phyloP scores from a whole-genome alignment of 2,329 filamentous ascomycete genomes.

The Microthyrium microscopicum region DNA sequence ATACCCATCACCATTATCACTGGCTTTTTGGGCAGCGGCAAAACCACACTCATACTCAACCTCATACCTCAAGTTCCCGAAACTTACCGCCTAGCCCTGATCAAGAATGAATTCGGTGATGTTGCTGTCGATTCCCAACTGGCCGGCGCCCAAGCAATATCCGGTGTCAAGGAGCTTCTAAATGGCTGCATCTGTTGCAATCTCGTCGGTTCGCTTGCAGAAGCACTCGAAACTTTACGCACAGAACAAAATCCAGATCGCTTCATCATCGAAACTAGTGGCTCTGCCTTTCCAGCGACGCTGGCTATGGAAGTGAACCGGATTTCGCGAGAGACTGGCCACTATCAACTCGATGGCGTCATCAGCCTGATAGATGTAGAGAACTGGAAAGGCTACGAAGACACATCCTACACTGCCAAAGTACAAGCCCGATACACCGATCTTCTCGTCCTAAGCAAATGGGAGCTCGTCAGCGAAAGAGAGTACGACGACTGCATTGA shows the following conservation, averaged over 20 bases:
- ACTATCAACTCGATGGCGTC: conserved; percentile 70
- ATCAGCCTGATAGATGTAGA: conserved; percentile 84
- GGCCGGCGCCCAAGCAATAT: conserved; percentile 64
- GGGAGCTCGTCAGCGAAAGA: conserved; percentile 60
- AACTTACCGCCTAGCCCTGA: conserved; percentile 77
- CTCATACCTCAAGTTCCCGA: conserved; percentile 79
- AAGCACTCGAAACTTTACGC: conserved; percentile 61
- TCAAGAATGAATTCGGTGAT: conserved; percentile 98
- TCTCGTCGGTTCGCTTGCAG: conserved; percentile 75
- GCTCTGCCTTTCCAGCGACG: conserved; percentile 68
- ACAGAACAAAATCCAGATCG: conserved; percentile 47
- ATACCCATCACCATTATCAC: conserved; percentile 91
- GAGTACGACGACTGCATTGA: conserved; percentile 65
- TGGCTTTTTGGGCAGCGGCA: conserved; percentile 75
- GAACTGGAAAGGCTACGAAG: conserved; percentile 88
- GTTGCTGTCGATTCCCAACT: conserved; percentile 86
- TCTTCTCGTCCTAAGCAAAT: conserved; percentile 84
- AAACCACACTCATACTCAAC: conserved; percentile 87
- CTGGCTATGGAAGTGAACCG: conserved; percentile 82
- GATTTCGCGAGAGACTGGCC: conserved; percentile 49
- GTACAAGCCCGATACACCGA: conserved; percentile 84
- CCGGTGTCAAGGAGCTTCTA: conserved; percentile 79
- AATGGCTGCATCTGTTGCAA: conserved; percentile 99
- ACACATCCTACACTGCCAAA: conserved; percentile 75
- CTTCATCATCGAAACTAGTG: conserved; percentile 87